Percentiles rank a stretch among this genome's conserved stretches.
Evolutionary conservation across 179 eudicot genomes (phyloP).

Genomic region (Silene noctiflora): DNA sequence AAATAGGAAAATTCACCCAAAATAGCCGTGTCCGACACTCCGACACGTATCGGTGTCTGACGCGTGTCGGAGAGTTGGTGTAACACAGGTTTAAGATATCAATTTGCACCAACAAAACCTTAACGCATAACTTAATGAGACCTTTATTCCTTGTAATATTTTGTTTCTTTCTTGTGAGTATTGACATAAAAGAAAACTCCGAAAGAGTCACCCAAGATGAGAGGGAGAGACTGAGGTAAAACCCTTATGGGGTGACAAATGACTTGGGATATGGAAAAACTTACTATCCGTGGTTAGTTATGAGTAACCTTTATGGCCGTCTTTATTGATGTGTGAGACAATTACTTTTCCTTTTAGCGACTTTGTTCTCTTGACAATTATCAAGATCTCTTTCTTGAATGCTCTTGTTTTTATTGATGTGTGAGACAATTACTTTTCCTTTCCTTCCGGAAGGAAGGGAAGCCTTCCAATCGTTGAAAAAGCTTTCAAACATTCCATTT

Average conservation of each 20-base stretch:
- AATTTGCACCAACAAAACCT: background rate
- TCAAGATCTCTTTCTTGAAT: background rate
- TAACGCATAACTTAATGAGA: background rate
- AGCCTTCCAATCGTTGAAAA: too few species aligned
- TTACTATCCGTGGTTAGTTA: constrained; percentile 5
- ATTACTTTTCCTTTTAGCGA: background rate
- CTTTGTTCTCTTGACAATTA: background rate
- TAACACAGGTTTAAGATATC: background rate
- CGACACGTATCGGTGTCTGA: too few species aligned
- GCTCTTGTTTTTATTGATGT: background rate
- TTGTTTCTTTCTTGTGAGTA: background rate
- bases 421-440: too few species aligned
- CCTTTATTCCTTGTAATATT: background rate
- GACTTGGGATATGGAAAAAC: background rate
- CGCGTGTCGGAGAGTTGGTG: too few species aligned
- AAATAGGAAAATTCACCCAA: too few species aligned
- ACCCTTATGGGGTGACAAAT: background rate
- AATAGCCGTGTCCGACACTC: too few species aligned
- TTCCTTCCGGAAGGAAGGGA: too few species aligned
- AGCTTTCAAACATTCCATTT: constrained; percentile 2
- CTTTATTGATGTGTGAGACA: background rate
- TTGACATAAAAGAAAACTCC: background rate
- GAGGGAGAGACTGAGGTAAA: background rate
- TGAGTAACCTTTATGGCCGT: background rate
- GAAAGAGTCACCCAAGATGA: background rate